These are phyloP conservation scores for Rehmannia glutinosa DNA, from an alignment of 257 asterid genomes.

Conservation along the genomic window DNA sequence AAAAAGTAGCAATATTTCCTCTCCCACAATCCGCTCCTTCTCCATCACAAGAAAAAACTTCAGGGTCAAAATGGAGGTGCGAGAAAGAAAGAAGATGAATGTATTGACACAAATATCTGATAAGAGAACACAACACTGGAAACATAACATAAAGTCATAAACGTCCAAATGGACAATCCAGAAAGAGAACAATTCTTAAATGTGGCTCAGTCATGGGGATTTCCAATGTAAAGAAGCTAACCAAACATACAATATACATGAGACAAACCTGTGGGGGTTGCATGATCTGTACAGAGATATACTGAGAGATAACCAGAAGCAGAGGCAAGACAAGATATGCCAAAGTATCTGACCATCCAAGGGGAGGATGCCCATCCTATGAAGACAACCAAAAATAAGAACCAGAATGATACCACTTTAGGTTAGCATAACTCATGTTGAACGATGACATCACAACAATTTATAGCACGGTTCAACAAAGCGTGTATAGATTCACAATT, in stretches of 20 bases:
- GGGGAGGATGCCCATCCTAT: constrained; percentile 99
- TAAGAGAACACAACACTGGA: neutral
- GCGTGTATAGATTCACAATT: neutral
- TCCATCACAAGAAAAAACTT: no score
- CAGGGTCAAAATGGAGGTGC: constrained; percentile 7
- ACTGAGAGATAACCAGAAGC: constrained; percentile 68
- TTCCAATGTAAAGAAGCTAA: constrained; percentile 12
- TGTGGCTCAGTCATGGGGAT: neutral
- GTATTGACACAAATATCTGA: neutral
- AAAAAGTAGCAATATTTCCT: neutral
- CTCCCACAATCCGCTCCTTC: no score
- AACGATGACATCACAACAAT: neutral
- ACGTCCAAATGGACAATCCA: neutral
- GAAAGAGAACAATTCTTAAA: neutral
- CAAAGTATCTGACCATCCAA: constrained; percentile 94
- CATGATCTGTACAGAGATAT: constrained; percentile 87
- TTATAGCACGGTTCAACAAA: neutral
- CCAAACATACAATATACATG: neutral
- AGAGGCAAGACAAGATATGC: constrained; percentile 92
- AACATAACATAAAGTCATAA: no score
- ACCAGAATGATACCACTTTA: neutral
- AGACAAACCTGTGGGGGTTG: constrained; percentile 87
- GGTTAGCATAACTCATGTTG: neutral
- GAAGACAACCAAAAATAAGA: constrained; percentile 7
- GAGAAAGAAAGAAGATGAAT: neutral